phyloP scores from a whole-genome alignment of 805 yeast species.

The Yarrowia deformans region DNA sequence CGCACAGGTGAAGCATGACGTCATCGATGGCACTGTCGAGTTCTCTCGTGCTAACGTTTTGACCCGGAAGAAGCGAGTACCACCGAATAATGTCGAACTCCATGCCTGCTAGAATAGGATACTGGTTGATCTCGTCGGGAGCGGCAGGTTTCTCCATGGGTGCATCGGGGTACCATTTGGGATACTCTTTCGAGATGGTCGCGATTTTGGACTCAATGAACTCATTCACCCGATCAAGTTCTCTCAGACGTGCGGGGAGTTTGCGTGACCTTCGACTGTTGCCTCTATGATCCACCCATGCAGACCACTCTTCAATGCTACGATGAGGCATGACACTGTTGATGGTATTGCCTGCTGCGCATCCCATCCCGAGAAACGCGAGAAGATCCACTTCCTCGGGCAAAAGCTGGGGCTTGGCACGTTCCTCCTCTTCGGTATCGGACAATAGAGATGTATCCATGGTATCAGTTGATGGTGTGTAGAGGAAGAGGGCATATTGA shows the following conservation, averaged over 20 bases:
- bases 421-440: slow-evolving; percentile 14
- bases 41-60: background rate
- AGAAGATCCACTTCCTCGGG: slow-evolving; percentile 17
- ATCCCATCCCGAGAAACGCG: background rate
- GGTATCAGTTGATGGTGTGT: background rate
- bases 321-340: slow-evolving; percentile 26
- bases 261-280: background rate
- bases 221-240: background rate
- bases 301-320: slow-evolving; percentile 26
- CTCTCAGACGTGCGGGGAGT: background rate
- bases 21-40: background rate
- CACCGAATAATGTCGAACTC: slow-evolving; percentile 1
- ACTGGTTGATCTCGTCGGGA: slow-evolving; percentile 2
- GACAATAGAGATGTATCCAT: slow-evolving; percentile 4
- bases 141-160: slow-evolving; percentile 9
- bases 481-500: background rate
- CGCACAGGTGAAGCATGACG: background rate
- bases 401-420: background rate
- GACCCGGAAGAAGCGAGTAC: background rate
- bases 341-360: background rate
- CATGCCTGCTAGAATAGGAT: slow-evolving; percentile 7
- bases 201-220: background rate
- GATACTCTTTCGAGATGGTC: background rate
- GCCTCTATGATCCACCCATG: background rate
- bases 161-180: slow-evolving; percentile 22